These are phyloP conservation scores for Nephelium lappaceum DNA, from an alignment of 345 rosid species.

Conservation along the genomic window DNA sequence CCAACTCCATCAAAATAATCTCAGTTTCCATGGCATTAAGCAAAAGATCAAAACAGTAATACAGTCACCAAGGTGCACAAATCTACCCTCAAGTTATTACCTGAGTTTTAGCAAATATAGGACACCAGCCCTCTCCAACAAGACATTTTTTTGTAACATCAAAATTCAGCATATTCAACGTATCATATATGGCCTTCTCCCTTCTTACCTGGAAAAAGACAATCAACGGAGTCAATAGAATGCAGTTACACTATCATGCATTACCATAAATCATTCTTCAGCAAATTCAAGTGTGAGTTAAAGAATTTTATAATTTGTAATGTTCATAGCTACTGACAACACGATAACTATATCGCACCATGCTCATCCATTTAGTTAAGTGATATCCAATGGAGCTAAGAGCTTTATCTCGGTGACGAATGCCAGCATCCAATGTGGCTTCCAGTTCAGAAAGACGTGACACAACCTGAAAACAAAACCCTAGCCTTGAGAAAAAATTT, in stretches of 20 bases:
- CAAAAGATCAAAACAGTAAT: not conserved
- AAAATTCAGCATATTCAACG: slow-evolving; percentile 90
- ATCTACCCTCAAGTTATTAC: slow-evolving; percentile 33
- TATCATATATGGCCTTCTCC: slow-evolving; percentile 90
- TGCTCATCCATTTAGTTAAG: slow-evolving; percentile 72
- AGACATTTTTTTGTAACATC: slow-evolving; percentile 98
- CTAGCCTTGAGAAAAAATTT: slow-evolving; percentile 17
- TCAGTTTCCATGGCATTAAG: slow-evolving; percentile 21
- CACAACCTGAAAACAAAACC: slow-evolving; percentile 57
- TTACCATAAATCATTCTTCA: slow-evolving; percentile 4
- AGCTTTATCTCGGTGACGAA: slow-evolving; percentile 74
- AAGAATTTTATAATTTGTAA: not conserved
- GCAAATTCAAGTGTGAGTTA: slow-evolving; percentile 4
- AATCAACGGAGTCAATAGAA: slow-evolving; percentile 4
- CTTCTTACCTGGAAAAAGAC: slow-evolving; percentile 64
- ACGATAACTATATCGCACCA: slow-evolving; percentile 49
- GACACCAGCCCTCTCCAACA: slow-evolving; percentile 99
- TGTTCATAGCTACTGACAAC: slow-evolving; percentile 4
- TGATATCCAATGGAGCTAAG: slow-evolving; percentile 72
- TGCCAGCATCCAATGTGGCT: slow-evolving; percentile 88
- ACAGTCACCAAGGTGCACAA: slow-evolving; percentile 9
- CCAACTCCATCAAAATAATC: slow-evolving; percentile 20
- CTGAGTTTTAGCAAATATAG: slow-evolving; percentile 84
- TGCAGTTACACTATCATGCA: not conserved
- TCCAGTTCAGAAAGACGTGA: slow-evolving; percentile 92